Base-by-base conservation (phyloP, 2,329 filamentous ascomycete genomes). In the Pleurostoma richardsiae region DNA sequence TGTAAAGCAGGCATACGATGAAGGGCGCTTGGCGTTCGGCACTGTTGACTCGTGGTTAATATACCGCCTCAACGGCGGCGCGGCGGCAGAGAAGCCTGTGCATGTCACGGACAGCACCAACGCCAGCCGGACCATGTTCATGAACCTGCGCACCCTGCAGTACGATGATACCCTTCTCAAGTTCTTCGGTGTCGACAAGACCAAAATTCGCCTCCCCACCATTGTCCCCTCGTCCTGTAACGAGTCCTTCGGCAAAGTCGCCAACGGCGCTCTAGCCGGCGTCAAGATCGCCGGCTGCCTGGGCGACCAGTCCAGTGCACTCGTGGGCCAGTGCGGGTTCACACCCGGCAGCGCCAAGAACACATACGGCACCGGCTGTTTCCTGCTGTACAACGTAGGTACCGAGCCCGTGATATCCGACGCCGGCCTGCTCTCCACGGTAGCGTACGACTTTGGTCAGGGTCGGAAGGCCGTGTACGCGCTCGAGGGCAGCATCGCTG, bases 121-220 rank as follows among this genome's bases (percentile, higher is more conserved):
- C 63, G 90, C 90, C 26, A 92, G 87, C 45, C 77, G 90, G 59
- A 96, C 90, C 50, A 95, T 95, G 90, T 94, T 96, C 67, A 91
- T 95, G 85, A 90, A 95, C 68, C 75, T 96, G 45, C 77, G 83
- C 56, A 91, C 84, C 8, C 75, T 90, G 49, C 66, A 90, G 57
- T 96, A 95, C 66, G 88, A 92, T 62, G 82, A 90, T 47, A 75
- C 76, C 39, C 76, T 95, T 29, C 71, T 95, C 29, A 70, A 81
- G 28, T 95, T 95, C 70, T 95, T 95, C 67, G 80, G 79, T 41
- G 78, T 96, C 51, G 77, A 82, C 58, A 64, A 58, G 42, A 75
- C 72, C 46, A 92, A 91, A 64, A 71, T 95, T 39, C 74, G 79
- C 43, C 73, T 96, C 10, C 90, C 90, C n/a, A 82, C 84, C 59